phyloP scores from a whole-genome alignment of 1,284 basidiomycete genomes.

The Moniliophthora roreri region DNA sequence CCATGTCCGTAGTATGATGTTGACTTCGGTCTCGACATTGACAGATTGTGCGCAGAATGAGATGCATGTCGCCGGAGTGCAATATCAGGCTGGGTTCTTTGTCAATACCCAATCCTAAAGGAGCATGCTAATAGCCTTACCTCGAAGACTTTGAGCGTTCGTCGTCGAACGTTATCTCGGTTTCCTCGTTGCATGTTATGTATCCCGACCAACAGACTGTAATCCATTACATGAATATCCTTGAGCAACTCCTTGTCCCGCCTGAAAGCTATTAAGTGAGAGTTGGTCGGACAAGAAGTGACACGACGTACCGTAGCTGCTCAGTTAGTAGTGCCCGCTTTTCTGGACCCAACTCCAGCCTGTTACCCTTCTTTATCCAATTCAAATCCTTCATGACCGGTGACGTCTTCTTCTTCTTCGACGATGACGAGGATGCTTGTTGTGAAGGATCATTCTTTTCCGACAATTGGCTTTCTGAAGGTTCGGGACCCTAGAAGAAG shows the following conservation, averaged over 20 bases:
- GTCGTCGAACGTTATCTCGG: constrained; percentile 85
- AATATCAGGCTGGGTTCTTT: constrained; percentile 6
- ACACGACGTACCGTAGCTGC: constrained; percentile 52
- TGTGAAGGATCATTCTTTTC: not conserved
- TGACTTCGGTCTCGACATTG: constrained; percentile 1
- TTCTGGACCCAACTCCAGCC: constrained; percentile 89
- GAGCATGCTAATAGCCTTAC: constrained; percentile 8
- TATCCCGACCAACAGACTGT: constrained; percentile 91
- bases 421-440: not conserved
- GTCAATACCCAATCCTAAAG: not conserved
- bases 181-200: constrained; percentile 93
- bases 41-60: constrained; percentile 4
- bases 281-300: not conserved
- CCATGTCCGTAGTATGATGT: not conserved
- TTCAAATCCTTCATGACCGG: constrained; percentile 95
- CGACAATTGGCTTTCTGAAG: constrained; percentile 68
- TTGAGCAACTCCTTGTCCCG: constrained; percentile 88
- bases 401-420: constrained; percentile 13
- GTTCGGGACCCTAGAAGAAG: constrained; percentile 41
- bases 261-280: constrained; percentile 26
- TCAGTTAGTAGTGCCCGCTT: constrained; percentile 89
- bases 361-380: constrained; percentile 85
- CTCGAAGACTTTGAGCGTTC: constrained; percentile 90
- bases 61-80: constrained; percentile 1
- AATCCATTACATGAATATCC: constrained; percentile 91